phyloP scores from a whole-genome alignment of 2,329 filamentous ascomycete genomes.

The Endocalyx cinctus region DNA sequence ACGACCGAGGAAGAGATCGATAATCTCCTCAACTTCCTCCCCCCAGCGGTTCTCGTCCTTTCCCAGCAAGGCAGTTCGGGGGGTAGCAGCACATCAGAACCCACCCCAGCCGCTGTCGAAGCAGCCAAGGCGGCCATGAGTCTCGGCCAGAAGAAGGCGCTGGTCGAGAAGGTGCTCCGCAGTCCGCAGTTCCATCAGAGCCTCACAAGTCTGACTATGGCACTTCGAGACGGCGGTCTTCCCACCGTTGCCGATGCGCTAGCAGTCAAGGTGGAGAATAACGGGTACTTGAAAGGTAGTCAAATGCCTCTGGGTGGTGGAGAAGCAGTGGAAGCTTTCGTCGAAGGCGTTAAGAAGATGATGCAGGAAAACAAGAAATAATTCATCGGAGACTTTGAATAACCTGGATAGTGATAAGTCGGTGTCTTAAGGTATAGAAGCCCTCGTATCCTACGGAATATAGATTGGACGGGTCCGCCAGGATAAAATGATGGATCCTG shows the following conservation, averaged over 20 bases:
- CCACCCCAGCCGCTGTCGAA: conserved; percentile 62
- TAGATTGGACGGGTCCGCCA: no score
- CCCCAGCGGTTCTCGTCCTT: conserved; percentile 72
- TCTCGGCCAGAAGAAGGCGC: conserved; percentile 69
- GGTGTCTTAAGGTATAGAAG: no score
- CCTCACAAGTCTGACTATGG: conserved; percentile 77
- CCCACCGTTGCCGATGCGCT: conserved; percentile 87
- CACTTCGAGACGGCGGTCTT: conserved; percentile 82
- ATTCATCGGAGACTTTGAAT: no score
- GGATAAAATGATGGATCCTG: no score
- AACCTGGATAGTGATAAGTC: no score
- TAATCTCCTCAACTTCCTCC: conserved; percentile 71
- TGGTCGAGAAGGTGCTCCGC: conserved; percentile 76
- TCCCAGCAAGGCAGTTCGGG: conserved; percentile 60
- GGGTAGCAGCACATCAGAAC: conserved; percentile 57
- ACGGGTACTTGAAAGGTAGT: conserved; percentile 73
- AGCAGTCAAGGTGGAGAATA: conserved; percentile 73
- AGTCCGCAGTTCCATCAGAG: conserved; percentile 91
- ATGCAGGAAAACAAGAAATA: conserved; percentile 55
- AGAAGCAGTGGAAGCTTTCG: conserved; percentile 84
- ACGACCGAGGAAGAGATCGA: conserved; percentile 65
- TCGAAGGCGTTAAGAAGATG: conserved; percentile 79
- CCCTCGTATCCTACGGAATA: no score
- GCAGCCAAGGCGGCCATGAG: conserved; percentile 71
- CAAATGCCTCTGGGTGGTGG: conserved; percentile 82